phyloP scores from a whole-genome alignment of 2,329 filamentous ascomycete species.

The Ophidiomyces ophidiicola region DNA sequence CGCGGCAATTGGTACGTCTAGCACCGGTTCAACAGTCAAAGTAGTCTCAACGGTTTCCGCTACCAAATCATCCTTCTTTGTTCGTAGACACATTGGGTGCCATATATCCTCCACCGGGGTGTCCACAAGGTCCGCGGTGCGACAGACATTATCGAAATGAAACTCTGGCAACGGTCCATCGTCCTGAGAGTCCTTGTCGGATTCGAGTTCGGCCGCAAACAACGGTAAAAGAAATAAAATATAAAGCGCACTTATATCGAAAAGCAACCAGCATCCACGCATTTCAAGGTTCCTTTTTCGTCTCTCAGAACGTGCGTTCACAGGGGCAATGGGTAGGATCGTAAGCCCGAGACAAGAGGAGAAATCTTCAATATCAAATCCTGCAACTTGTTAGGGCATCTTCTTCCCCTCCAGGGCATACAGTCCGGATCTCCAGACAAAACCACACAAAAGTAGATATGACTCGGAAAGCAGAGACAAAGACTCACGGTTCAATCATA shows the following conservation, averaged over 20 bases:
- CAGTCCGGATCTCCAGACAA: no score
- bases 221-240: slow-evolving; percentile 5
- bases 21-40: not conserved
- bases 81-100: slow-evolving; percentile 22
- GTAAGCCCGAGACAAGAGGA: no score
- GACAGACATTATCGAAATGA: slow-evolving; percentile 1
- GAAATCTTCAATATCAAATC: no score
- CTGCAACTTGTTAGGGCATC: no score
- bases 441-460: no score
- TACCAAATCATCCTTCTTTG: slow-evolving; percentile 3
- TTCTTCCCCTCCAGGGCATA: not conserved
- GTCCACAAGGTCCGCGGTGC: slow-evolving; percentile 1
- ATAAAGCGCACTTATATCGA: slow-evolving; percentile 3
- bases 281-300: slow-evolving; percentile 6
- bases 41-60: not conserved
- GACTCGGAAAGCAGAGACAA: not conserved
- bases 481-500: slow-evolving; percentile 7
- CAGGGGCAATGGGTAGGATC: not conserved
- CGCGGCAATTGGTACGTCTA: slow-evolving; percentile 2
- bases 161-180: not conserved
- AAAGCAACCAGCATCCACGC: slow-evolving; percentile 10
- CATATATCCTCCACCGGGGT: slow-evolving; percentile 17
- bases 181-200: not conserved
- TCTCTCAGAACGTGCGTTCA: not conserved
- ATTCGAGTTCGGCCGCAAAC: slow-evolving; percentile 1